Percentiles rank a stretch among this genome's conserved stretches.
Evolutionary conservation across 208 protist genomes (phyloP).

Genomic region (Leishmania aethiopica): DNA sequence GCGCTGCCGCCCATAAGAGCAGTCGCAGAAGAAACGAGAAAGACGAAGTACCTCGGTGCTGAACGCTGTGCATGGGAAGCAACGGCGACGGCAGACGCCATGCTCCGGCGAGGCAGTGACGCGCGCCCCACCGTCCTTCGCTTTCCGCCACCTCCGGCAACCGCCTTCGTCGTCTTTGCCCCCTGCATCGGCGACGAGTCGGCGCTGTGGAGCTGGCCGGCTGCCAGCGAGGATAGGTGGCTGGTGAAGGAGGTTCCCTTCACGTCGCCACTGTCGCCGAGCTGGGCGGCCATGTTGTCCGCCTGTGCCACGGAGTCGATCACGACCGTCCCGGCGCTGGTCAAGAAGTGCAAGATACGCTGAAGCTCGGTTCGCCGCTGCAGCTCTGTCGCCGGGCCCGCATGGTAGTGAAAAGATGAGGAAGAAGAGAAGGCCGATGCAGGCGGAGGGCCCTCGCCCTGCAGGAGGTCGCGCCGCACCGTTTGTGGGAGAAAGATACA

Average conservation of each 20-base stretch:
- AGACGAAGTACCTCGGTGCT: constrained; percentile 16
- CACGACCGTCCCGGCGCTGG: constrained; percentile 18
- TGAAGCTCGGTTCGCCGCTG: constrained; percentile 30
- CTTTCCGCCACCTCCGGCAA: neutral
- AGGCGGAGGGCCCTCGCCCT: neutral
- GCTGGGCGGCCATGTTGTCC: constrained; percentile 24
- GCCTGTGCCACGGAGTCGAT: constrained; percentile 22
- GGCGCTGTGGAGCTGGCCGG: neutral
- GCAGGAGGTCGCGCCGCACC: constrained; percentile 19
- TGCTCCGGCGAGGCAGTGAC: constrained; percentile 17
- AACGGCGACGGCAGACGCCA: neutral
- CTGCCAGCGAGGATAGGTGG: neutral
- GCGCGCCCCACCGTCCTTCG: constrained; percentile 21
- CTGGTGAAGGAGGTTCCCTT: neutral
- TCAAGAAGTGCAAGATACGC: constrained; percentile 28
- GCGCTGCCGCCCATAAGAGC: neutral
- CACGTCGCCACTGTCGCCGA: constrained; percentile 11
- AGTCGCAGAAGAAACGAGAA: constrained; percentile 11
- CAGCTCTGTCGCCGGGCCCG: constrained; percentile 20
- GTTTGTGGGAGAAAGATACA: constrained; percentile 24
- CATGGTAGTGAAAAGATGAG: neutral
- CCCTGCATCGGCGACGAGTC: neutral
- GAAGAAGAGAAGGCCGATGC: neutral
- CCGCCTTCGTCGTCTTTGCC: neutral
- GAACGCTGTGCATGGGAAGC: neutral